Evolutionary conservation across 179 eudicot genomes (phyloP).

Genomic region (Gypsophila paniculata): DNA sequence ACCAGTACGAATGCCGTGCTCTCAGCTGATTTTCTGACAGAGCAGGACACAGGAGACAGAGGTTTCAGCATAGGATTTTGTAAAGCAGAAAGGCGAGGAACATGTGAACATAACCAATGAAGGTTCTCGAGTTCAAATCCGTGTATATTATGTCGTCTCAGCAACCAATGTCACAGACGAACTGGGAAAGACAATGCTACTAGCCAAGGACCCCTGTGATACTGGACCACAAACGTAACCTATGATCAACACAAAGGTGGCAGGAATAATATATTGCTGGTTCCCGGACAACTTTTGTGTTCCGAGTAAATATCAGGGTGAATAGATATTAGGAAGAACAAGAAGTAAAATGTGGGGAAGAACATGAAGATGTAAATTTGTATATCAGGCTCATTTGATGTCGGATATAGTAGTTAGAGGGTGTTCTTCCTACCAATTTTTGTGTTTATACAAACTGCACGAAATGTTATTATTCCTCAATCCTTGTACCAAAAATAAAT

Average conservation of each 20-base stretch:
- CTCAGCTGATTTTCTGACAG: conserved; percentile 42
- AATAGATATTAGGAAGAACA: neutral
- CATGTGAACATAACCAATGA: neutral
- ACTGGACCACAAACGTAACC: neutral
- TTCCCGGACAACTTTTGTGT: conserved; percentile 1
- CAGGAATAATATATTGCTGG: neutral
- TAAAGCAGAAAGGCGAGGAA: conserved; percentile 3
- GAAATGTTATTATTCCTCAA: too few relatives aligned
- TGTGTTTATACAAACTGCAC: conserved; percentile 7
- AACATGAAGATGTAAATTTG: conserved; percentile 18
- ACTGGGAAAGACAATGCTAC: neutral
- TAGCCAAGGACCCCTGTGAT: neutral
- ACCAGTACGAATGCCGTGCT: conserved; percentile 87
- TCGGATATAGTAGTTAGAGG: conserved; percentile 23
- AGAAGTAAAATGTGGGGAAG: neutral
- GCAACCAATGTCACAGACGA: neutral
- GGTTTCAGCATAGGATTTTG: conserved; percentile 11
- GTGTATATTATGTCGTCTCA: too few relatives aligned
- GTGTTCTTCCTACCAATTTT: neutral
- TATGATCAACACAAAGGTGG: neutral
- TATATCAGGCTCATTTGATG: conserved; percentile 14
- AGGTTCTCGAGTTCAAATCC: conserved; percentile 1
- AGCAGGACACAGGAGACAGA: neutral
- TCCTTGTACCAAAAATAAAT: too few relatives aligned
- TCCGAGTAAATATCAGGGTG: conserved; percentile 8